Base-by-base conservation (phyloP, 2,329 filamentous ascomycete species). In the Emmonsiellopsis sp. region DNA sequence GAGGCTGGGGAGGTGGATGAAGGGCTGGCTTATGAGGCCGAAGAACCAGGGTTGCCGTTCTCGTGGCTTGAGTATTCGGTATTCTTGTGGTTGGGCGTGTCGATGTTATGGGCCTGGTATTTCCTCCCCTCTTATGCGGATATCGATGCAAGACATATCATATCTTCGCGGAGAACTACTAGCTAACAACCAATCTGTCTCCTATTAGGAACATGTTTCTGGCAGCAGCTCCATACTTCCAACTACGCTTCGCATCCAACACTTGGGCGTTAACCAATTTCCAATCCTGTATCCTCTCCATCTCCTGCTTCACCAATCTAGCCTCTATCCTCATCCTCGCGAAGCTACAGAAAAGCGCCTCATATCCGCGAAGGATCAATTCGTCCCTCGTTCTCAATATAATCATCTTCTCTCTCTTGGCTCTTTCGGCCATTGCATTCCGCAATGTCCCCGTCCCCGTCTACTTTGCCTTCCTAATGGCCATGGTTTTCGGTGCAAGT, bases 31-130 rank as follows among this genome's bases (percentile, higher is more conserved):
- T 52, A 52, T 38, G 38, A 32, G 9, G 41, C 38, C 7, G 54
- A 49, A 15, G 30, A 15, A 6, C 13, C 16, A 7, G 11, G 7
- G 16, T 50, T 59, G 7, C 55, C 51, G 35, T 95, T 95, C 73
- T 95, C 89, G 57, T 90, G 87, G 83, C 65, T 88, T 37, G 88
- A 94, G 68, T 98, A 97, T 71, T 75, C 73, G 62, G 85, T 95
- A 65, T 97, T 97, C 70, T 76, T 86, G 53, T 74, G 95, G 50
- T 76, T 97, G 30, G 93, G 93, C 50, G 79, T 95, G 54, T 88
- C 91, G 51, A 97, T 97, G 93, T 79, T 97, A 44, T 97, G 92
- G 92, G 90, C 92, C 53, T 97, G 92, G 92, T 94, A 80, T 61
- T 81, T 63, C 48, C 44, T 55, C 38, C 46, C 50, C 9, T 37